Evolutionary conservation across 768 basidiomycete genomes (phyloP), one percentile per base, ranked within the genome.

Genomic region (Dacryopinax primogenitus): DNA sequence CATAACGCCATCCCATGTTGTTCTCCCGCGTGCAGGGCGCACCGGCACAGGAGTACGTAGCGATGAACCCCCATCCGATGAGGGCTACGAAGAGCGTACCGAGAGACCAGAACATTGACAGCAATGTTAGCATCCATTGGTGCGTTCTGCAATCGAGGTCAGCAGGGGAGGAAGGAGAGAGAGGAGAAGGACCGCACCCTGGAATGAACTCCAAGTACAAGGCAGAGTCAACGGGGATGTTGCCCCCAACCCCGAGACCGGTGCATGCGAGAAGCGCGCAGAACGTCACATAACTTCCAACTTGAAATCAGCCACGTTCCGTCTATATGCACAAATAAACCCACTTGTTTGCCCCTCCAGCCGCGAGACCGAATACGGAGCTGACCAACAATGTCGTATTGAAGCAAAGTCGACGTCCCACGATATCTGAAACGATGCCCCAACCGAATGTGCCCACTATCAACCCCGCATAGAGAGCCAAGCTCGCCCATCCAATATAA

Each of bases 1-100:
- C 77, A 70, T 83, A 84, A 71, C 84, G 76, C 84, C 84, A 85
- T 11, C 84, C 84, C 79, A 81, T 83, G 67, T 85, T 85, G 67
- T 78, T 73, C 0, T 73, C 74, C 66, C 77, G 78, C 1, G 75
- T 70, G 68, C 84, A 85, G 68, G 81, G 73, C 36, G 78, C 75
- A 32, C 68, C 70, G 18, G 75, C 70, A 69, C 84, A 85, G 1
- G 83, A 82, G 69, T 79, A 84, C 66, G 79, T 81, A 21, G 78
- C 78, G 36, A 84, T 82, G 68, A 84, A 81, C 0, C 76, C 81
- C 79, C 81, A 85, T 6, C 81, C 79, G 35, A 84, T 75, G 33
- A 80, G 71, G 18, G 80, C 82, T 9, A 81, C 79, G 21, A 79
- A 71, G 12, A 84, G 76, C 74, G 83, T 75, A 35, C 83, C 78